phyloP scores from a whole-genome alignment of 2,329 filamentous ascomycete genomes.

The Lasiodiplodia sp. region DNA sequence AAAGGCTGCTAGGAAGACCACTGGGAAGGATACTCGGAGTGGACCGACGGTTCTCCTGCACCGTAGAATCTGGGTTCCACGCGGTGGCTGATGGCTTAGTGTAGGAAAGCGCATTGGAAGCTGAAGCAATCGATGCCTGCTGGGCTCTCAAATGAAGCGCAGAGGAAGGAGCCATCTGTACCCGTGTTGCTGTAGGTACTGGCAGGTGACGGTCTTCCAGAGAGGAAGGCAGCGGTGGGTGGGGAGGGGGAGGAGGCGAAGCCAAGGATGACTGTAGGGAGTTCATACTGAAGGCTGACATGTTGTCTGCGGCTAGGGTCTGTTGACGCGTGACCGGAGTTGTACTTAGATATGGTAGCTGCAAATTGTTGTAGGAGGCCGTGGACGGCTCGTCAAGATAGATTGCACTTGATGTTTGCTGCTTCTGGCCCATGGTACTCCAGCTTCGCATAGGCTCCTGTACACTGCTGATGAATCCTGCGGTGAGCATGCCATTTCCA shows the following conservation, averaged over 20 bases:
- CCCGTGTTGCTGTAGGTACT: conserved; percentile 23
- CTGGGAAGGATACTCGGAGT: neutral
- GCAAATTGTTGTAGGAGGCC: conserved; percentile 18
- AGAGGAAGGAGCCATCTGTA: conserved; percentile 9
- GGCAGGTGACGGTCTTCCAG: conserved; percentile 27
- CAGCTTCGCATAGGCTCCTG: conserved; percentile 13
- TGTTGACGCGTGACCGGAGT: conserved; percentile 19
- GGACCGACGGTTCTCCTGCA: neutral
- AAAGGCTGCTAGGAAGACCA: neutral
- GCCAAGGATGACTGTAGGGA: conserved; percentile 23
- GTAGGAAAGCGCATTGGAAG: conserved; percentile 29
- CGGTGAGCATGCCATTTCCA: neutral
- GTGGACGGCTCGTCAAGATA: conserved; percentile 19
- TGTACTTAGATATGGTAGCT: conserved; percentile 24
- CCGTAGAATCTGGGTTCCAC: conserved; percentile 35
- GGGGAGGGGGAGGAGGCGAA: conserved; percentile 13
- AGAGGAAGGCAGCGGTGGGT: conserved; percentile 1
- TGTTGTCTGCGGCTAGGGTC: conserved; percentile 16
- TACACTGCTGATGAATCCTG: neutral
- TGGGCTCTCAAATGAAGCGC: conserved; percentile 9
- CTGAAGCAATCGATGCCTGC: conserved; percentile 9
- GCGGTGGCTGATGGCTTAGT: conserved; percentile 35
- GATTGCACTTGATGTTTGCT: conserved; percentile 1
- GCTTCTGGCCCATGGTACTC: conserved; percentile 23
- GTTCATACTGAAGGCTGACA: conserved; percentile 30